Evolutionary conservation across 768 basidiomycete species (phyloP).

Genomic region (Sporobolomyces pararoseus): DNA sequence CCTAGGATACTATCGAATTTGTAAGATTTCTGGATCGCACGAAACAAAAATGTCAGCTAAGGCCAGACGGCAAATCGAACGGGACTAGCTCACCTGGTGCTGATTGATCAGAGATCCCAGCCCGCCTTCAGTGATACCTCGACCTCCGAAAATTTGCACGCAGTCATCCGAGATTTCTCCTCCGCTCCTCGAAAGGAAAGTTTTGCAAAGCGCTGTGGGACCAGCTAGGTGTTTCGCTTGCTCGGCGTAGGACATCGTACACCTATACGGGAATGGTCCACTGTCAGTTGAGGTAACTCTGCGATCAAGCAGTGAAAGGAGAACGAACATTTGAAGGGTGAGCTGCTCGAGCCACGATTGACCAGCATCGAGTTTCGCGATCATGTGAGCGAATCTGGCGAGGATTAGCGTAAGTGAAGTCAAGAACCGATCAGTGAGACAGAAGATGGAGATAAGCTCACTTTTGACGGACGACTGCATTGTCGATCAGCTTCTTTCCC

Average conservation of each 20-base stretch:
- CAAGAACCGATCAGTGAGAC: too few species aligned
- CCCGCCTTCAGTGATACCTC: conserved; percentile 74
- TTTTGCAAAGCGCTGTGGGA: conserved; percentile 30
- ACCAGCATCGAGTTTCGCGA: conserved; percentile 71
- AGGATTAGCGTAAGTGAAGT: background rate
- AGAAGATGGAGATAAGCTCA: conserved; percentile 27
- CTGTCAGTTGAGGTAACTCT: background rate
- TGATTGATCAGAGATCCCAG: conserved; percentile 70
- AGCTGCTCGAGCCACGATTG: conserved; percentile 84
- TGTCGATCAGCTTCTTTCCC: conserved; percentile 74
- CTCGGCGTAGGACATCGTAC: conserved; percentile 24
- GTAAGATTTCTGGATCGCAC: conserved; percentile 10
- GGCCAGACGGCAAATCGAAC: conserved; percentile 11
- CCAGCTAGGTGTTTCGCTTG: conserved; percentile 16
- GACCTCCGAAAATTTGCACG: conserved; percentile 75
- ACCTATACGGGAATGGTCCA: conserved; percentile 4
- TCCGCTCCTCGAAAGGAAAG: conserved; percentile 15
- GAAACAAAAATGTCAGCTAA: too few species aligned
- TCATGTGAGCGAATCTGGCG: conserved; percentile 69
- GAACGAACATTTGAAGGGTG: conserved; percentile 60
- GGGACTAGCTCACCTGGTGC: background rate
- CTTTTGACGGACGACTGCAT: conserved; percentile 81
- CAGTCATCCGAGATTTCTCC: conserved; percentile 56
- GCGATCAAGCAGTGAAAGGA: background rate
- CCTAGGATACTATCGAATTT: conserved; percentile 31